These are phyloP conservation scores for Wickerhamomyces sp. DNA, from an alignment of 1,139 yeast genomes.

Conservation along the genomic window DNA sequence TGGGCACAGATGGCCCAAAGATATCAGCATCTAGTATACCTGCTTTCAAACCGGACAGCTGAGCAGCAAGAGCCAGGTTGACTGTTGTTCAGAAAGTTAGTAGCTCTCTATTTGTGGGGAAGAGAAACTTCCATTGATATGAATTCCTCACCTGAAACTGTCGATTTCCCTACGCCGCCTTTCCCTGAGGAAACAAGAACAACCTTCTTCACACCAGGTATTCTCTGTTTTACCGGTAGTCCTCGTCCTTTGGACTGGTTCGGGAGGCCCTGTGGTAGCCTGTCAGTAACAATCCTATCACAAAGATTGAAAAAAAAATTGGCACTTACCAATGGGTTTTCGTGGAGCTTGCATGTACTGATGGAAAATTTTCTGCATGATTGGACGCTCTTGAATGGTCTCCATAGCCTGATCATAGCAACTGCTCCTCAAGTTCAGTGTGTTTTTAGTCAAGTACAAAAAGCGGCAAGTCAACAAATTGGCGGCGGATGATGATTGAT, in stretches of 20 bases:
- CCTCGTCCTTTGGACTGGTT: slow-evolving; percentile 37
- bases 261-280: slow-evolving; percentile 61
- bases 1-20: slow-evolving; percentile 82
- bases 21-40: slow-evolving; percentile 79
- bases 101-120: too few species aligned
- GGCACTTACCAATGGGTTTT: slow-evolving; percentile 52
- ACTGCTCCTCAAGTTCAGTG: too few species aligned
- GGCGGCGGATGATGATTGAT: too few species aligned
- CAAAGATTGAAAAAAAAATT: too few species aligned
- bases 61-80: slow-evolving; percentile 63
- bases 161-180: slow-evolving; percentile 70
- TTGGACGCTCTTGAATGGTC: not conserved
- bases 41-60: slow-evolving; percentile 47
- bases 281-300: too few species aligned
- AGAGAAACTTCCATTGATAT: not conserved
- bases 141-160: slow-evolving; percentile 27
- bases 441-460: too few species aligned
- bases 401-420: too few species aligned
- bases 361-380: not conserved
- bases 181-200: slow-evolving; percentile 74
- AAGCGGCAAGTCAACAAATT: too few species aligned
- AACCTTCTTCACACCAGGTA: slow-evolving; percentile 58
- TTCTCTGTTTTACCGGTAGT: slow-evolving; percentile 47
- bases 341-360: slow-evolving; percentile 27
- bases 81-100: too few species aligned